Conservation (phyloP, 495 filamentous ascomycete species). For the Xylona heveae region DNA sequence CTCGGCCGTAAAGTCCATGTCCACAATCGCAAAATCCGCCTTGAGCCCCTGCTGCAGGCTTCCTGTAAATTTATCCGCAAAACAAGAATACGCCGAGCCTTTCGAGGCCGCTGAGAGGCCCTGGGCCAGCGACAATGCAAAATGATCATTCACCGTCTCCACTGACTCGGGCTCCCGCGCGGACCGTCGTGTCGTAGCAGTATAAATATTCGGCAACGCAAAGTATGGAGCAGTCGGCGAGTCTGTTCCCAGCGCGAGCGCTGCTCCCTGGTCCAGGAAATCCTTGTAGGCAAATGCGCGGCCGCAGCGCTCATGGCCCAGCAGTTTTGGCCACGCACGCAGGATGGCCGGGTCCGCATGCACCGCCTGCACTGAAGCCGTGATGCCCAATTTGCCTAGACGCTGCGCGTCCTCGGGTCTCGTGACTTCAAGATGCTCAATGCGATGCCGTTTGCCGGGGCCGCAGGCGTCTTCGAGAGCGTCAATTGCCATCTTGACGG, state of each 20-base stretch:
- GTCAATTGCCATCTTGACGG: constrained; percentile 32
- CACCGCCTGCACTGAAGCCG: constrained; percentile 41
- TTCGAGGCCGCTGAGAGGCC: constrained; percentile 31
- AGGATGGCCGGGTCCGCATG: constrained; percentile 42
- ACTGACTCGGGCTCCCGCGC: constrained; percentile 25
- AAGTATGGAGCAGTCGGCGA: constrained; percentile 36
- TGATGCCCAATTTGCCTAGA: constrained; percentile 32
- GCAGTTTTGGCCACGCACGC: constrained; percentile 31
- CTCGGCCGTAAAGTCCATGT: constrained; percentile 32
- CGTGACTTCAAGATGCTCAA: constrained; percentile 41
- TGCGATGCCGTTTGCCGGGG: constrained; percentile 28
- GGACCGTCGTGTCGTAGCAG: constrained; percentile 33
- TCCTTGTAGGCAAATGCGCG: constrained; percentile 41
- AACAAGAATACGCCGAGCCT: constrained; percentile 35
- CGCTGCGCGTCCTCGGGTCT: constrained; percentile 26
- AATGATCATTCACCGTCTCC: constrained; percentile 28
- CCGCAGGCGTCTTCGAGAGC: constrained; percentile 22
- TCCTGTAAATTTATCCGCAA: constrained; percentile 30
- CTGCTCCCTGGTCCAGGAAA: constrained; percentile 28
- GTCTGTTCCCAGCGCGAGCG: constrained; percentile 36
- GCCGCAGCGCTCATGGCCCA: constrained; percentile 27
- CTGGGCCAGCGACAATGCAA: constrained; percentile 26
- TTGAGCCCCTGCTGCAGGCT: constrained; percentile 23
- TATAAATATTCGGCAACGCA: constrained; percentile 34
- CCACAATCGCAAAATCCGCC: constrained; percentile 35